Evolutionary conservation across 108 stramenopile species (phyloP), one percentile per base, ranked within the genome.

Genomic region (Stephanodiscus triporus): DNA sequence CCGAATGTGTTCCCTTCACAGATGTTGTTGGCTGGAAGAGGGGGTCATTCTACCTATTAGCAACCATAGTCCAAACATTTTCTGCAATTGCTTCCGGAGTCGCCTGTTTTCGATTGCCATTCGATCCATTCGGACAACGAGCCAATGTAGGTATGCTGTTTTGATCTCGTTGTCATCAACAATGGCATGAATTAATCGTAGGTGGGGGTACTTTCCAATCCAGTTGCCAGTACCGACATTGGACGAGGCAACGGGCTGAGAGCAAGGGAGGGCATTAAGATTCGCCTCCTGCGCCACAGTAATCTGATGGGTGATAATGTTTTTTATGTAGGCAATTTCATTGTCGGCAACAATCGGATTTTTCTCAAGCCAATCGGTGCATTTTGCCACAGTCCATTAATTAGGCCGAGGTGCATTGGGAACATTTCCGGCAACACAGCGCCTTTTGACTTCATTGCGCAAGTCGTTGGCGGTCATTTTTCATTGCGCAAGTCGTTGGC

Each of bases 61-160:
- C 7, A 53, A 53, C 51, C 51, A 53, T 53, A 53, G 8, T 3
- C 51, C 51, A 53, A 53, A 53, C 19, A 10, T 53, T 53, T 22
- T 6, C 5, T 20, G 51, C 51, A 6, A 53, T 53, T 6, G 51
- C 48, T 19, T 2, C 48, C 6, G 32, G 32, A 2, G 32, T 34
- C 5, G 2, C 32, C 32, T 34, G 32, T 40, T 11, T 40, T 40
- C 40, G 8, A 40, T 9, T 40, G 40, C 40, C 40, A 40, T 40
- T 5, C 40, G 40, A 40, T 9, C 40, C 8, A 1, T 53, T 6
- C 14, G 51, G 1, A 53, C 51, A 24, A 7, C 6, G 8, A 53
- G 51, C 19, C 51, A 1, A 6, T n/a, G 51, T 20, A 20, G 8
- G 51, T 53, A 53, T 1, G 51, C 51, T 1, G 19, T 20, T 20